Conservation (phyloP, 2,329 filamentous ascomycete genomes). For the Fusarium mangiferae region DNA sequence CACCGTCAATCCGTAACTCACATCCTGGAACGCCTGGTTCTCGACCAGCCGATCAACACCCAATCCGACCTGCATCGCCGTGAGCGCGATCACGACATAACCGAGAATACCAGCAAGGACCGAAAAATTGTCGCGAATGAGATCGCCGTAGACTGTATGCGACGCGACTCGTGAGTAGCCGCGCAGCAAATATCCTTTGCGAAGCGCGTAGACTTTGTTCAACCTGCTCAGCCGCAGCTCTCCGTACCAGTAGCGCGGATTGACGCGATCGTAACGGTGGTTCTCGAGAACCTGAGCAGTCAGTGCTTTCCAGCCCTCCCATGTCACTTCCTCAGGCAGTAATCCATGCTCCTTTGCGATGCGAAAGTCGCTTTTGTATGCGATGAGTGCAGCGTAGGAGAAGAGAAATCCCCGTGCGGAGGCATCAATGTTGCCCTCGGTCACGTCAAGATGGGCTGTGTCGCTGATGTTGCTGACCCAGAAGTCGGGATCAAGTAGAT, state of each 20-base stretch:
- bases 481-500: conserved; percentile 50
- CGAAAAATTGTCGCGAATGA: conserved; percentile 32
- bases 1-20: conserved; percentile 27
- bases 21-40: conserved; percentile 13
- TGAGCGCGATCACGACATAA: conserved; percentile 33
- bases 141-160: conserved; percentile 29
- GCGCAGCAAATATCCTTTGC: conserved; percentile 22
- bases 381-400: conserved; percentile 51
- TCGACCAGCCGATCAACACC: conserved; percentile 7
- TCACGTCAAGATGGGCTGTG: conserved; percentile 19
- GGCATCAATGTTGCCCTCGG: conserved; percentile 19
- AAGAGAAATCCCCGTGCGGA: conserved; percentile 53
- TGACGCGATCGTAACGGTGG: conserved; percentile 46
- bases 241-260: conserved; percentile 53
- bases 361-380: conserved; percentile 52
- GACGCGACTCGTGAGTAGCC: conserved; percentile 33
- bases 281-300: conserved; percentile 41
- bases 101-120: conserved; percentile 30
- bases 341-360: conserved; percentile 50
- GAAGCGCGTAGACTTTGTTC: conserved; percentile 45
- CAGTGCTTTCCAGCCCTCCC: conserved; percentile 51
- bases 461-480: conserved; percentile 48
- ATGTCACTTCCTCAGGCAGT: conserved; percentile 49
- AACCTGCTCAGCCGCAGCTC: conserved; percentile 55
- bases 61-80: conserved; percentile 31